Base-by-base conservation (phyloP, 495 filamentous ascomycete species). In the Penicillium canariense region DNA sequence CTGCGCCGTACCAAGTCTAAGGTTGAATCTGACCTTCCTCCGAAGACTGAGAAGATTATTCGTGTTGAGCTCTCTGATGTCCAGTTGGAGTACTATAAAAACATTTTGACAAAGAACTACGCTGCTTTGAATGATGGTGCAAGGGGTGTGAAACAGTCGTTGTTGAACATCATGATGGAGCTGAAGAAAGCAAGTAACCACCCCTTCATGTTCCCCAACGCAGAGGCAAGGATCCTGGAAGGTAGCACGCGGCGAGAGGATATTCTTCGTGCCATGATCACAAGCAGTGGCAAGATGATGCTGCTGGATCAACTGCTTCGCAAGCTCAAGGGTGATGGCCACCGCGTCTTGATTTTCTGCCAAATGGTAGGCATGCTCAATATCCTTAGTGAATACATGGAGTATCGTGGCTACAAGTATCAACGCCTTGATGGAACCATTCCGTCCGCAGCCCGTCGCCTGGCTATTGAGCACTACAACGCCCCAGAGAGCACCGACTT, bases 101-200 rank as follows among this genome's bases (percentile, higher is more conserved):
- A 97, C 64, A 97, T 99, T 55, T 81, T 99, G 9, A 97, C 95
- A 0, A 83, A 91, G 46, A 99, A 99, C 60, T 99, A 97, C 62
- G 87, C 91, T 25, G 94, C 93, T 7, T 80, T 99, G 43, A 96
- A 95, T 62, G 85, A 93, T 59, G 93, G 91, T 18, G 83, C 85
- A 23, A 90, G 82, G 46, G 94, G 91, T 7, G 86, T 89, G 64
- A 96, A 96, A 68, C 91, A 94, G 57, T 96, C 91, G 1, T 73
- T 97, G n/a, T 72, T 97, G 50, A 99, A 99, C 71, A 96, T 99
- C 65, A 96, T 97, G 81, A 99, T 99, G 93, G 95, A 99, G 67
- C 69, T 99, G 61, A 97, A 97, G 77, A 99, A 99, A 70, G 90
- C 91, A 58, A 96, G 91, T 78, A 97, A 97, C 57, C 94, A 99